Evolutionary conservation across 1,284 basidiomycete genomes (phyloP), one percentile per base, ranked within the genome.

Genomic region (Agaricales sp.): DNA sequence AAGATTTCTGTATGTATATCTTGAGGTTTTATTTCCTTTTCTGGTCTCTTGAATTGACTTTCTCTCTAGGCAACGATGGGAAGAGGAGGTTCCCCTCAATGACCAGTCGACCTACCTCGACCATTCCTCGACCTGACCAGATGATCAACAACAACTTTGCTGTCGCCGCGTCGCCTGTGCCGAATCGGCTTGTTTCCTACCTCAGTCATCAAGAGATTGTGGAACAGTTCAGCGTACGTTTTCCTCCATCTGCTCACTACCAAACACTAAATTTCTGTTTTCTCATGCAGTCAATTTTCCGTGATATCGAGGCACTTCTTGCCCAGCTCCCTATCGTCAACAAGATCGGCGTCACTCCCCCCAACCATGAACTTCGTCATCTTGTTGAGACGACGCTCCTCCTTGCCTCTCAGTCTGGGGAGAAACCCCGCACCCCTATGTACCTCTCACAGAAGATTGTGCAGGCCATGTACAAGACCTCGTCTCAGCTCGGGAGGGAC

Each of bases 401-500:
- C 54, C 74, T 95, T 38, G 87, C 90, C 8, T 78, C 77, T 11
- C 85, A 89, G 57, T 84, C 91, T 1, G 65, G 74, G 43, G 88
- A 92, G 53, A 82, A 82, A 53, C 84, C 90, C 52, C 86, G 89
- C 51, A 95, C 91, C 1, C 90, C 93, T 1, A 72, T 98, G 47
- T 75, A 84, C 53, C 93, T 97, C 69, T 94, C 95, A 2, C 96
- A 99, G 65, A 92, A 93, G 67, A 87, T 92, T 46, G 92, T 94
- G 6, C 88, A 90, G 60, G 69, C 87, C 44, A 64, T 97, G 50
- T 96, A 92, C 72, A 92, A 93, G 71, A 87, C 88, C 3, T 72
- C 78, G 1, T 79, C 81, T 2, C 82, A 87, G 52, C 73, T 97
- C 43, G 92, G 87, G 0, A 79, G 94, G 47, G 92, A 96, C 62